A percentile compares a stretch with the other conserved stretches of the same genome.
phyloP scores from a whole-genome alignment of 257 asterid genomes.

The Rubia yunnanensis region DNA sequence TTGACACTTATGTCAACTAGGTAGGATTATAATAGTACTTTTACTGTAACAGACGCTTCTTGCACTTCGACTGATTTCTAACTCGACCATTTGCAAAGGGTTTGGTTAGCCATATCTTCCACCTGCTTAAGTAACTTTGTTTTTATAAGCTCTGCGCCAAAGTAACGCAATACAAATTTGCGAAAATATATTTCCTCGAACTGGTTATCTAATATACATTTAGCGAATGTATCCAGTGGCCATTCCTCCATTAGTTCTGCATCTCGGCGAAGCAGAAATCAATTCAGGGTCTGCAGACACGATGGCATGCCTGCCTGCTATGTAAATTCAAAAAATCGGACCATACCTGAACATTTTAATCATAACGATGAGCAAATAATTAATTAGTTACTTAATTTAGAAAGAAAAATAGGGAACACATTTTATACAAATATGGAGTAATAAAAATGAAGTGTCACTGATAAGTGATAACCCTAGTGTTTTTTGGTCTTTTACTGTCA shows the following conservation, averaged over 20 bases:
- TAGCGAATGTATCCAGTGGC: constrained; percentile 76
- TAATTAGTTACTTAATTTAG: too few relatives aligned
- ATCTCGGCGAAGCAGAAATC: constrained; percentile 59
- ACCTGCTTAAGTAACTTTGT: constrained; percentile 47
- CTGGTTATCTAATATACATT: constrained; percentile 46
- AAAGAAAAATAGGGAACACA: too few relatives aligned
- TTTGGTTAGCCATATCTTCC: constrained; percentile 32
- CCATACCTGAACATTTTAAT: constrained; percentile 69
- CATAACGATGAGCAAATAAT: too few relatives aligned
- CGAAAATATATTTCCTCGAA: constrained; percentile 58
- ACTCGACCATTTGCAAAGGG: constrained; percentile 45
- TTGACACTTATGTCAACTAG: too few relatives aligned
- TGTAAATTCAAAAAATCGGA: constrained; percentile 47
- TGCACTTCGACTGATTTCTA: constrained; percentile 51
- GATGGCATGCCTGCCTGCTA: constrained; percentile 63
- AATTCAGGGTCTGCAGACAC: constrained; percentile 60
- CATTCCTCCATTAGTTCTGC: constrained; percentile 64
- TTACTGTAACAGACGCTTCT: constrained; percentile 50
- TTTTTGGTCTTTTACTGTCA: too few relatives aligned
- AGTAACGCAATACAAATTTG: constrained; percentile 45
- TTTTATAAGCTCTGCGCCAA: constrained; percentile 53
- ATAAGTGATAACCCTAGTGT: too few relatives aligned
- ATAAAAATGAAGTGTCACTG: too few relatives aligned
- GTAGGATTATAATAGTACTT: too few relatives aligned
- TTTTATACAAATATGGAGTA: too few relatives aligned